phyloP scores from a whole-genome alignment of 495 filamentous ascomycete genomes.

The Neurospora sp. region DNA sequence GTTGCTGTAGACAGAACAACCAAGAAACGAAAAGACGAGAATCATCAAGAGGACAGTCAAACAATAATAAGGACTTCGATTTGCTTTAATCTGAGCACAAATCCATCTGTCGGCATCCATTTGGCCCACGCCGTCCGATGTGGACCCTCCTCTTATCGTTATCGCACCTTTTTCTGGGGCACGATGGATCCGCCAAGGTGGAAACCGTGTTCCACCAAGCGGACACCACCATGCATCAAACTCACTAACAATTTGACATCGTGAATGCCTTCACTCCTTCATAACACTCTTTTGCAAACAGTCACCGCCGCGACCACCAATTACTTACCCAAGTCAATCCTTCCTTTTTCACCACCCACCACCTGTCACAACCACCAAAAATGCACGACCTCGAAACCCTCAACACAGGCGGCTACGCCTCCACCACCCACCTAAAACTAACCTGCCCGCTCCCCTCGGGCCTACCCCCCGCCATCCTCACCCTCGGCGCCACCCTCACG shows the following conservation, averaged over 20 bases:
- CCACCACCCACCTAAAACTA: constrained; percentile 28
- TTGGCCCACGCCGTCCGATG: background rate
- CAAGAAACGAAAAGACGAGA: background rate
- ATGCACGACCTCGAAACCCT: constrained; percentile 23
- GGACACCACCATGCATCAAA: background rate
- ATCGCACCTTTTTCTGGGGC: background rate
- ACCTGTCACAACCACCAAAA: background rate
- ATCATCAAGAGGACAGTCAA: background rate
- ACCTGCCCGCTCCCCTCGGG: constrained; percentile 17
- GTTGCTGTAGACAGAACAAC: background rate
- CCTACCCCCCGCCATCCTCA: constrained; percentile 28
- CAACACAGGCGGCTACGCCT: constrained; percentile 17
- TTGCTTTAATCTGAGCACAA: too few relatives aligned
- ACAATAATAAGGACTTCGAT: background rate
- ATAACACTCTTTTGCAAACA: background rate
- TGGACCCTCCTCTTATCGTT: background rate
- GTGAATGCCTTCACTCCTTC: background rate
- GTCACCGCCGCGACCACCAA: background rate
- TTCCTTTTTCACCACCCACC: background rate
- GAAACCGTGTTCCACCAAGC: background rate
- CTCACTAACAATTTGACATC: background rate
- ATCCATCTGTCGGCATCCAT: too few relatives aligned
- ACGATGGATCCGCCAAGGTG: background rate
- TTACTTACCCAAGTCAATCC: background rate
- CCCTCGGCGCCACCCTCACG: constrained; percentile 28